Base-by-base conservation (phyloP, 495 filamentous ascomycete genomes). In the Neurospora intermedia region DNA sequence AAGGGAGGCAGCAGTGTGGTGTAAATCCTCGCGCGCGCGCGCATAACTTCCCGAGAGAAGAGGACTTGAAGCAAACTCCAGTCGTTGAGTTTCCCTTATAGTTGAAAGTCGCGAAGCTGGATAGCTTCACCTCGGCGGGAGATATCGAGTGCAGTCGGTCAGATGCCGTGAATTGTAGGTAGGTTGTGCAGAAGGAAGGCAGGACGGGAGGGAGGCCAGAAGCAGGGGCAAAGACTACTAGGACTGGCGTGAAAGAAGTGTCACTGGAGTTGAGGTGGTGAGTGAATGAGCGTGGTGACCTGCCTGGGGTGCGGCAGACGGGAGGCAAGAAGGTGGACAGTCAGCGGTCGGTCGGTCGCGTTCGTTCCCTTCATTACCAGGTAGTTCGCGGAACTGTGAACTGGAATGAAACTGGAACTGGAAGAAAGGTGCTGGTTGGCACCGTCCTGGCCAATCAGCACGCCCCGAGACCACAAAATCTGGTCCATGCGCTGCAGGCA, bases 401-500 rank as follows among this genome's bases (percentile, higher is more conserved):
- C 45, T 48, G 45, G 45, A 48, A 48, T 48, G 46, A 20, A 20
- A 54, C 46, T 23, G 46, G 7, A 45, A 45, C 43, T 45, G 43
- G 18, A 46, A 46, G 43, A 35, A 62, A 16, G 54, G 27, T 9
- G 27, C 54, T 66, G 54, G 54, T 62, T 62, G 54, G 54, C 27
- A 62, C 54, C 54, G 35, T 27, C 16, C 7, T 35, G 27, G 4
- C 54, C 54, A 66, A 66, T 66, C 54, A 66, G 27, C 27, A 35
- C 27, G 54, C 54, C 7, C 27, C 2, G 15, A 66, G 54, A 66
- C 54, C 54, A 66, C 54, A 66, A 66, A 66, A 66, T 38, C 13
- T 74, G 76, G 76, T 40, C 71, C 74, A 46, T 69, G 74, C 76
- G 71, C 69, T 73, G 75, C 75, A 81, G 79, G 79, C 79, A 81